Evolutionary conservation across 441 rosid genomes (phyloP).

Genomic region (Eruca vesicaria): DNA sequence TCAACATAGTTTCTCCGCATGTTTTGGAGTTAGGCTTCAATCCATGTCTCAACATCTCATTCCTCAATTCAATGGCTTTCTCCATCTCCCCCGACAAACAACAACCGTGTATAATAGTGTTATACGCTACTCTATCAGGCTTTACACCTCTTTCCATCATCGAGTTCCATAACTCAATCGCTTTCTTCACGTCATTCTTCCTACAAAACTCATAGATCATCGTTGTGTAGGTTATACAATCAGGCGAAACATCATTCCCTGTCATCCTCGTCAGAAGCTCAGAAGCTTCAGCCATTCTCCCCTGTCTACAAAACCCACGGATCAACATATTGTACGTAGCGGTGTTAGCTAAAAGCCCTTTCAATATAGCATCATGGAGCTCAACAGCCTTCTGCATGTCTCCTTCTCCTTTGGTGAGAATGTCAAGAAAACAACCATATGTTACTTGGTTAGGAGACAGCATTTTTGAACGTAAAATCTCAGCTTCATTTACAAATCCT

Average conservation of each 20-base stretch:
- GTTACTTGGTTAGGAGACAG: slow-evolving; percentile 72
- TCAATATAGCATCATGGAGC: slow-evolving; percentile 65
- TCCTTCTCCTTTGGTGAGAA: slow-evolving; percentile 61
- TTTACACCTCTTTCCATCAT: slow-evolving; percentile 65
- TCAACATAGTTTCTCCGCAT: background rate
- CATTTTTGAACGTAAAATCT: slow-evolving; percentile 63
- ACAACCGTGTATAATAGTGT: slow-evolving; percentile 63
- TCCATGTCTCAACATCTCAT: slow-evolving; percentile 72
- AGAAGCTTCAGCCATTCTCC: slow-evolving; percentile 64
- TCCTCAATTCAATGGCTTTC: slow-evolving; percentile 65
- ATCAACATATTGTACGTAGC: slow-evolving; percentile 75
- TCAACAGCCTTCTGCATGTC: slow-evolving; percentile 64
- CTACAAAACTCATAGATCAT: slow-evolving; percentile 65
- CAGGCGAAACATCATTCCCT: slow-evolving; percentile 55
- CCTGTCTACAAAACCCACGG: slow-evolving; percentile 75
- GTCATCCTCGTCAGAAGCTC: slow-evolving; percentile 59
- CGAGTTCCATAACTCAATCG: slow-evolving; percentile 62
- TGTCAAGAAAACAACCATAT: slow-evolving; percentile 75
- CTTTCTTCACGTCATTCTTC: slow-evolving; percentile 55
- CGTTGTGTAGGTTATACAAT: slow-evolving; percentile 84
- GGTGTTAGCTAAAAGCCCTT: slow-evolving; percentile 64
- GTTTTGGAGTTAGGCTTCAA: slow-evolving; percentile 39
- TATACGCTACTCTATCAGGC: slow-evolving; percentile 75
- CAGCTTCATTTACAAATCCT: slow-evolving; percentile 68
- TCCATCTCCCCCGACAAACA: slow-evolving; percentile 57